Percentiles rank a stretch among this genome's conserved stretches.
These are phyloP conservation scores for Bonia amplexicaulis DNA, from an alignment of 176 grass and related monocot species.

Conservation along the genomic window DNA sequence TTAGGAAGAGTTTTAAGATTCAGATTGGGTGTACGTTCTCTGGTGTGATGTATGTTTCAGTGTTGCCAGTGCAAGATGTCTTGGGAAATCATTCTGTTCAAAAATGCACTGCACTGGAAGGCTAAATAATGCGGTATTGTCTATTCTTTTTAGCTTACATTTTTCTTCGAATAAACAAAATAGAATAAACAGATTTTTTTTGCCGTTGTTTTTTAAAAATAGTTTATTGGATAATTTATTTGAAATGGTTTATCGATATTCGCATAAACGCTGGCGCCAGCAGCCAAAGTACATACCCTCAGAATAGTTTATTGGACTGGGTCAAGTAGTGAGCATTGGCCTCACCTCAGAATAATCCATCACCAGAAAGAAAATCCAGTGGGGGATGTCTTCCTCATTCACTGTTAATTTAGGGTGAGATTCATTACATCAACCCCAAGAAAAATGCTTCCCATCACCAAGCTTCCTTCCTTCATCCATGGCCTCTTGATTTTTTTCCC, in stretches of 20 bases:
- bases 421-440: too few species aligned
- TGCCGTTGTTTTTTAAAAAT: too few species aligned
- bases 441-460: not conserved
- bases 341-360: not conserved
- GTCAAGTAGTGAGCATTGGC: not conserved
- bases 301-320: too few species aligned
- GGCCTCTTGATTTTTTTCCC: not conserved
- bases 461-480: not conserved
- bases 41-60: not conserved
- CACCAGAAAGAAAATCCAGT: not conserved
- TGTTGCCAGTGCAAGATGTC: not conserved
- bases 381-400: too few species aligned
- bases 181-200: too few species aligned
- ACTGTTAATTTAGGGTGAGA: too few species aligned
- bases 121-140: not conserved
- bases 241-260: too few species aligned
- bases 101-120: not conserved
- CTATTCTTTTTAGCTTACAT: too few species aligned
- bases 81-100: not conserved
- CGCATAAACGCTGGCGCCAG: too few species aligned
- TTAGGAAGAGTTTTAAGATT: constrained; percentile 9
- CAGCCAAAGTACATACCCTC: too few species aligned
- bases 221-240: too few species aligned
- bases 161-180: too few species aligned
- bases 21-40: not conserved